Evolutionary conservation across 169 alveolate genomes (phyloP).

Genomic region (Plasmodium vivax): DNA sequence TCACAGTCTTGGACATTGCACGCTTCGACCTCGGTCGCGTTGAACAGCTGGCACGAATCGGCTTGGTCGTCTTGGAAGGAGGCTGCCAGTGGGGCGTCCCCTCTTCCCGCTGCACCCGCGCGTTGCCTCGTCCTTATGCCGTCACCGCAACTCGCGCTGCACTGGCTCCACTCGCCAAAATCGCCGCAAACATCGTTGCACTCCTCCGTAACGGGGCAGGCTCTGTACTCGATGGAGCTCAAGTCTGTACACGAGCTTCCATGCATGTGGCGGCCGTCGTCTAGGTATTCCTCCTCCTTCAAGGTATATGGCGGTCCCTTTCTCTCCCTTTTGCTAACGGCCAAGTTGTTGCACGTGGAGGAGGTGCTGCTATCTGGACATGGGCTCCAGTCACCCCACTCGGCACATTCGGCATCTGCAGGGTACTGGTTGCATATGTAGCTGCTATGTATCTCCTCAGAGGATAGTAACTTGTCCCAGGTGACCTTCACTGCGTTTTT

Average conservation of each 20-base stretch:
- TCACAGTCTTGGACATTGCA: slow-evolving; percentile 65
- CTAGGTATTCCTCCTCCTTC: slow-evolving; percentile 30
- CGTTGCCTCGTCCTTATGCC: slow-evolving; percentile 46
- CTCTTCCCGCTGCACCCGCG: not conserved
- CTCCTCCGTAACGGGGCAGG: slow-evolving; percentile 34
- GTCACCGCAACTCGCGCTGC: slow-evolving; percentile 55
- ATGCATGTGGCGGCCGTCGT: not conserved
- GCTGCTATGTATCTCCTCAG: slow-evolving; percentile 24
- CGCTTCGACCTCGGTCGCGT: slow-evolving; percentile 55
- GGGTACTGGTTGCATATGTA: slow-evolving; percentile 55
- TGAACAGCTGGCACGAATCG: slow-evolving; percentile 16
- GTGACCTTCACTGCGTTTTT: slow-evolving; percentile 51
- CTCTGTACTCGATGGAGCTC: slow-evolving; percentile 43
- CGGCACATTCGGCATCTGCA: slow-evolving; percentile 72
- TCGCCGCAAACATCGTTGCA: slow-evolving; percentile 63
- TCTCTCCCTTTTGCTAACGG: slow-evolving; percentile 58
- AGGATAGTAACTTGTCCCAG: slow-evolving; percentile 54
- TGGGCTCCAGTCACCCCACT: slow-evolving; percentile 72
- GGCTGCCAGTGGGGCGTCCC: not conserved
- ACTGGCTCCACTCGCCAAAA: slow-evolving; percentile 73
- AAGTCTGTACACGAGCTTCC: slow-evolving; percentile 61
- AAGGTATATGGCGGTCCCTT: slow-evolving; percentile 49
- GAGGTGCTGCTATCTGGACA: slow-evolving; percentile 6
- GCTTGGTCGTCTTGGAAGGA: not conserved
- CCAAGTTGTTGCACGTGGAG: not conserved